Percentiles rank a stretch among this genome's conserved stretches.
These are phyloP conservation scores for sweet orange (Citrus sinensis) DNA, from an alignment of 345 rosid genomes.

Conservation along the genomic window DNA sequence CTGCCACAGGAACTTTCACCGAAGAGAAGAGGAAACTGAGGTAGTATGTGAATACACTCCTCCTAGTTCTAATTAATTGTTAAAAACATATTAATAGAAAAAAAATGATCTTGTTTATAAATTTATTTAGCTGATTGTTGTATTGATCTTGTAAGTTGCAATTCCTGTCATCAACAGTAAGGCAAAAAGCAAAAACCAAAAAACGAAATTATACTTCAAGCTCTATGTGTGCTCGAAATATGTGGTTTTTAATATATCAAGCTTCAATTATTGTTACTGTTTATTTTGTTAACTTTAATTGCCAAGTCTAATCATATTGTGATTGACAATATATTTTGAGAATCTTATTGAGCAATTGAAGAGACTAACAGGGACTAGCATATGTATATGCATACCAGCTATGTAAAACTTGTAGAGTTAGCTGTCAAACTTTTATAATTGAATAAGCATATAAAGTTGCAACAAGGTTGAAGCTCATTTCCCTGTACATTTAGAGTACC, in stretches of 20 bases:
- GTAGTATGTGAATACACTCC: slow-evolving; percentile 69
- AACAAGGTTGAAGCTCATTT: neutral
- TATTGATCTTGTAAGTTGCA: slow-evolving; percentile 5
- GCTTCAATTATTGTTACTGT: neutral
- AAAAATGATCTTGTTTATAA: neutral
- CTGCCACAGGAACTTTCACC: slow-evolving; percentile 73
- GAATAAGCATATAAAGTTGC: neutral
- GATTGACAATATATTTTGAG: neutral
- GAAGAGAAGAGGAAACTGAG: slow-evolving; percentile 58
- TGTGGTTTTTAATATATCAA: neutral
- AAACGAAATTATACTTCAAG: slow-evolving; percentile 5
- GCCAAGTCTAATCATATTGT: neutral
- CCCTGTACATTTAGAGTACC: neutral
- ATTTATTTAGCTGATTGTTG: slow-evolving; percentile 6
- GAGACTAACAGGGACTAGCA: neutral
- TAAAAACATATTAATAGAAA: neutral
- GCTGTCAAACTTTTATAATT: neutral
- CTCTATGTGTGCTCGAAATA: neutral
- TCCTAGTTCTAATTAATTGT: slow-evolving; percentile 29
- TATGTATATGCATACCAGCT: neutral
- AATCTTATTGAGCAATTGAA: neutral
- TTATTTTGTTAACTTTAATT: neutral
- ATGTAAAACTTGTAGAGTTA: neutral
- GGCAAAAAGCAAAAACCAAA: neutral
- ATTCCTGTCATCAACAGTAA: slow-evolving; percentile 1